Conservation (phyloP, 2,329 filamentous ascomycete species). For the Ampelomyces quisqualis region DNA sequence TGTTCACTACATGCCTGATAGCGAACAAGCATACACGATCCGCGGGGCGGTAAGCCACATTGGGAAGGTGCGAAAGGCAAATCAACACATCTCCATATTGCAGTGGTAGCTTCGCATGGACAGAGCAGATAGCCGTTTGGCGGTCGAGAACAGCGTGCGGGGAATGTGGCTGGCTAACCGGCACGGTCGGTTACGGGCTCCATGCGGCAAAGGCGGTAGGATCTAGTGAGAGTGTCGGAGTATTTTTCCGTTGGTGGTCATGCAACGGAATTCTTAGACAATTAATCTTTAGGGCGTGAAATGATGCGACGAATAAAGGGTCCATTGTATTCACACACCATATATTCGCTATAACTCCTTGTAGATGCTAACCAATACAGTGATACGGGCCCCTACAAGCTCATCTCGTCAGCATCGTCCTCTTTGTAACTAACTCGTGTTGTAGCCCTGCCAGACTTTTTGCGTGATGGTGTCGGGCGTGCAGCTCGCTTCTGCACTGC, state of each 20-base stretch:
- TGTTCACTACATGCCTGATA: slow-evolving; percentile 5
- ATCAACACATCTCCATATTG: slow-evolving; percentile 3
- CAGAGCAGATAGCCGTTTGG: background rate
- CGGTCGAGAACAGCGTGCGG: background rate
- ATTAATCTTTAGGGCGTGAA: slow-evolving; percentile 3
- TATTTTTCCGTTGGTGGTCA: slow-evolving; percentile 9
- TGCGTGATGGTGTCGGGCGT: slow-evolving; percentile 24
- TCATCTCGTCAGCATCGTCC: slow-evolving; percentile 36
- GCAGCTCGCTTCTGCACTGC: slow-evolving; percentile 27
- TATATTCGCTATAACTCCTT: background rate
- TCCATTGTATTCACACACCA: slow-evolving; percentile 4
- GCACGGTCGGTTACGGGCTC: slow-evolving; percentile 4
- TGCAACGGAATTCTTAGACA: background rate
- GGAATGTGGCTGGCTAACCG: slow-evolving; percentile 1
- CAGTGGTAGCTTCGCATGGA: slow-evolving; percentile 2
- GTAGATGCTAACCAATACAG: background rate
- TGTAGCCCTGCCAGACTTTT: slow-evolving; percentile 31
- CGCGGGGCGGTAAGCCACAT: slow-evolving; percentile 1
- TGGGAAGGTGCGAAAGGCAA: slow-evolving; percentile 1
- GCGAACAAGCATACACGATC: slow-evolving; percentile 3
- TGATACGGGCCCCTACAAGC: slow-evolving; percentile 14
- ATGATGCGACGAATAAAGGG: slow-evolving; percentile 8
- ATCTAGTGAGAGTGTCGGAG: slow-evolving; percentile 16
- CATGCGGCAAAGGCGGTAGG: slow-evolving; percentile 19
- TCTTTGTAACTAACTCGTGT: slow-evolving; percentile 40